phyloP scores from a whole-genome alignment of 208 protist species.

The Kentomonas sorsogonicus region DNA sequence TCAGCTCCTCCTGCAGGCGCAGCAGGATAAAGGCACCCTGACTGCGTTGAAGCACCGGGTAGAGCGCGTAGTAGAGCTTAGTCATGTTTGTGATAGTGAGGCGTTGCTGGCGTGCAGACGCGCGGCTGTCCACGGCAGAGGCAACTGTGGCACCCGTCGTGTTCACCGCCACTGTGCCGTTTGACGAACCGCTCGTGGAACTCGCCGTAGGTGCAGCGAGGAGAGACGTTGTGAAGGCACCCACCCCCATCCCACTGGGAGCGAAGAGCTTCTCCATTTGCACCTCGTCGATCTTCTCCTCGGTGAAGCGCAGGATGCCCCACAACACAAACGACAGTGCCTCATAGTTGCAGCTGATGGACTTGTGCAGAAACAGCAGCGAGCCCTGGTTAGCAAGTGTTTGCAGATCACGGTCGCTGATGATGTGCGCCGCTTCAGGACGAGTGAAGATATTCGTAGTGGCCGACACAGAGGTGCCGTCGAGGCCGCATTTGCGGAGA shows the following conservation, averaged over 20 bases:
- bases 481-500: conserved; percentile 37
- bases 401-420: conserved; percentile 27
- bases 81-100: too few species aligned
- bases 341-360: conserved; percentile 51
- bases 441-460: conserved; percentile 58
- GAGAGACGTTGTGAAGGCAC: conserved; percentile 2
- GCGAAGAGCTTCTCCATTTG: not conserved
- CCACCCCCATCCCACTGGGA: not conserved
- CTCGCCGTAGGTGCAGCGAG: too few species aligned
- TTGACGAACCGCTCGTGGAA: too few species aligned
- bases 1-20: too few species aligned
- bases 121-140: too few species aligned
- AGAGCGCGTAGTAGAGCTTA: too few species aligned
- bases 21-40: too few species aligned
- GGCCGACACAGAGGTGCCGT: conserved; percentile 24
- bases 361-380: conserved; percentile 25
- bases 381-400: conserved; percentile 33
- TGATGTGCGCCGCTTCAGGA: conserved; percentile 49
- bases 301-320: conserved; percentile 44
- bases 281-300: conserved; percentile 27
- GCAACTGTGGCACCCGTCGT: too few species aligned
- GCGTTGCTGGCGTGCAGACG: too few species aligned
- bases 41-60: too few species aligned
- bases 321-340: conserved; percentile 55
- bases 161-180: too few species aligned